A percentile compares a stretch with the other conserved stretches of the same genome.
phyloP scores from a whole-genome alignment of 495 filamentous ascomycete species.

The Aspergillus ostianus region DNA sequence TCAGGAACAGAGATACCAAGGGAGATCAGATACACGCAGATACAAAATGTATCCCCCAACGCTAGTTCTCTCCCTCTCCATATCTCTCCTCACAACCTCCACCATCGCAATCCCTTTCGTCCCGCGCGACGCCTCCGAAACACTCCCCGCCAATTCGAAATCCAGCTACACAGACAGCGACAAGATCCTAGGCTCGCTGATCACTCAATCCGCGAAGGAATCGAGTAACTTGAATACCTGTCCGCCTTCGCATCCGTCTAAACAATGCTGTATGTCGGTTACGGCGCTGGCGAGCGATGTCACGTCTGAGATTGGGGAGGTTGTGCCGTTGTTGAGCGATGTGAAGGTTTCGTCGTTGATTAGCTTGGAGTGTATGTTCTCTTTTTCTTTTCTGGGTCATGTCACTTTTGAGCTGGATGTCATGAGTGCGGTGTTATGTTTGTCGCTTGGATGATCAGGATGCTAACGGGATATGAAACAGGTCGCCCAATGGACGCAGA shows the following conservation, averaged over 20 bases:
- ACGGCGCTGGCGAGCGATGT: constrained; percentile 19
- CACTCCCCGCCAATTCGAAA: neutral
- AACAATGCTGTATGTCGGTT: constrained; percentile 35
- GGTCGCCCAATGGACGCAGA: constrained; percentile 21
- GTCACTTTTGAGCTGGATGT: too few relatives aligned
- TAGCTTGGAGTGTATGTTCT: constrained; percentile 33
- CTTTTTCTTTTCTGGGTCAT: neutral
- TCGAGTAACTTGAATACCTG: constrained; percentile 3
- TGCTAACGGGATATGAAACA: neutral
- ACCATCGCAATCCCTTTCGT: constrained; percentile 1
- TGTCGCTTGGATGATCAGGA: neutral
- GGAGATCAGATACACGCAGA: neutral
- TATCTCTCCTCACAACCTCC: constrained; percentile 2
- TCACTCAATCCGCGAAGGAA: neutral
- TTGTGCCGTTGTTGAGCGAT: constrained; percentile 26
- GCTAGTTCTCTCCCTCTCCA: neutral
- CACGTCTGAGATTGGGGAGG: constrained; percentile 17
- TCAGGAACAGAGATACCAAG: neutral
- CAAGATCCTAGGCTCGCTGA: neutral
- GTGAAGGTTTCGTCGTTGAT: constrained; percentile 26
- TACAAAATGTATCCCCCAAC: constrained; percentile 1
- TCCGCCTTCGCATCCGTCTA: constrained; percentile 12
- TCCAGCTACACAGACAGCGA: neutral
- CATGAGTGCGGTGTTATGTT: too few relatives aligned
- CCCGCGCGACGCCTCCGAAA: neutral